Evolutionary conservation across 140 eudicot genomes (phyloP).

Genomic region (Erigeron philadelphicus): DNA sequence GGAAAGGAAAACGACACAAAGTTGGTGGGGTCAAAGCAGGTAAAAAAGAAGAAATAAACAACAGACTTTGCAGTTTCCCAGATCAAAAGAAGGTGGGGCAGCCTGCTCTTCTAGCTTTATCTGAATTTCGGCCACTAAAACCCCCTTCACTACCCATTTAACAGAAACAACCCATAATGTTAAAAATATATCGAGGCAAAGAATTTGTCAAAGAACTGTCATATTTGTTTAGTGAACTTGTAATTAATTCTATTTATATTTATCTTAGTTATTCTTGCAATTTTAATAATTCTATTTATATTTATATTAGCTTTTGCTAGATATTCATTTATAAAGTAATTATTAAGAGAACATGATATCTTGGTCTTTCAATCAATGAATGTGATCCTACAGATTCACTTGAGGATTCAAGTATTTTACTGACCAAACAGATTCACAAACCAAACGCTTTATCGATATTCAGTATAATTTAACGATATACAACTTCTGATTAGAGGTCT

Average conservation of each 20-base stretch:
- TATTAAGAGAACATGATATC: too few relatives aligned
- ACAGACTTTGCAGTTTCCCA: conserved; percentile 26
- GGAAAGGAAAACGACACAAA: conserved; percentile 24
- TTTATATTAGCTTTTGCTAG: neutral
- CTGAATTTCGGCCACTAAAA: conserved; percentile 1
- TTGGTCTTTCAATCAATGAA: neutral
- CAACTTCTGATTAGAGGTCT: too few relatives aligned
- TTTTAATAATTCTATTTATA: too few relatives aligned
- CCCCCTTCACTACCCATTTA: conserved; percentile 14
- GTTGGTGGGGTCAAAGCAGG: conserved; percentile 33
- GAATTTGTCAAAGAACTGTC: neutral
- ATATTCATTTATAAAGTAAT: neutral
- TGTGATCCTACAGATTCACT: neutral
- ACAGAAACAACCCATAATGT: conserved; percentile 14
- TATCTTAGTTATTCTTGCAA: too few relatives aligned
- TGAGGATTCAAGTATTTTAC: too few relatives aligned
- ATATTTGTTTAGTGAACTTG: neutral
- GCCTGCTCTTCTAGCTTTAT: conserved; percentile 13
- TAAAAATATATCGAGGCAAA: neutral
- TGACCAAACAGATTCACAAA: too few relatives aligned
- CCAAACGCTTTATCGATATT: too few relatives aligned
- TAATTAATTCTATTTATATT: too few relatives aligned
- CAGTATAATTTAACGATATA: too few relatives aligned
- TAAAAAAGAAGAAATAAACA: conserved; percentile 20
- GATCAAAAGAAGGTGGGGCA: conserved; percentile 30